phyloP scores from a whole-genome alignment of 108 stramenopile genomes.

The Discostella pseudostelligera region DNA sequence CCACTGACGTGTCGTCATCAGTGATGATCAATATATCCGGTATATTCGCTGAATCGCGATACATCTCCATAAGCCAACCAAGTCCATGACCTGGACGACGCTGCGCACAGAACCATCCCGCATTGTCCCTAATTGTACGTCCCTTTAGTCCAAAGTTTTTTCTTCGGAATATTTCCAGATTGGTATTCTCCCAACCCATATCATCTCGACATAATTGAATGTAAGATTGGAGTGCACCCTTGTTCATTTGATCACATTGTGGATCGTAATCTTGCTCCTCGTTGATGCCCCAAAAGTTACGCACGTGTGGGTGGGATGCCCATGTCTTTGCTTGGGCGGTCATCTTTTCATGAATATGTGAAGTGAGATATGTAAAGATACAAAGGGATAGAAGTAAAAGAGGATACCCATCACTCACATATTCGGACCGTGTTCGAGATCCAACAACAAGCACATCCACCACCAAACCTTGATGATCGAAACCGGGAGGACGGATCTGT shows the following conservation, averaged over 20 bases:
- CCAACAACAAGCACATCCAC: not conserved
- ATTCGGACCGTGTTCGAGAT: not conserved
- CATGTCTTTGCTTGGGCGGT: slow-evolving; percentile 16
- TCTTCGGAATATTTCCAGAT: slow-evolving; percentile 3
- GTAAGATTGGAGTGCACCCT: slow-evolving; percentile 2
- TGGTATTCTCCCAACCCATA: not conserved
- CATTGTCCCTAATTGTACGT: not conserved
- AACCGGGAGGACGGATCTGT: not conserved
- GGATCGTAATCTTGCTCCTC: slow-evolving; percentile 18
- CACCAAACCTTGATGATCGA: not conserved
- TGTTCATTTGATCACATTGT: not conserved
- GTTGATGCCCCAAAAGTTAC: slow-evolving; percentile 29
- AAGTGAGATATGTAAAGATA: too few species aligned
- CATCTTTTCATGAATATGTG: not conserved
- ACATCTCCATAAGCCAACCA: slow-evolving; percentile 21
- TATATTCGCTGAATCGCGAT: slow-evolving; percentile 1
- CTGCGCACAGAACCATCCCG: slow-evolving; percentile 35
- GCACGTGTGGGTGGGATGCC: slow-evolving; percentile 24
- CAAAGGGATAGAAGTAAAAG: too few species aligned
- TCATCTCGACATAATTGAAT: slow-evolving; percentile 1
- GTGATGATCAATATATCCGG: slow-evolving; percentile 20
- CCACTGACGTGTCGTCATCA: slow-evolving; percentile 36
- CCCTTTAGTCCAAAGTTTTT: slow-evolving; percentile 8
- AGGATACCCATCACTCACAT: not conserved
- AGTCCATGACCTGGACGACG: slow-evolving; percentile 21